Base-by-base conservation (phyloP, 345 rosid genomes). In the Ricinus communis region DNA sequence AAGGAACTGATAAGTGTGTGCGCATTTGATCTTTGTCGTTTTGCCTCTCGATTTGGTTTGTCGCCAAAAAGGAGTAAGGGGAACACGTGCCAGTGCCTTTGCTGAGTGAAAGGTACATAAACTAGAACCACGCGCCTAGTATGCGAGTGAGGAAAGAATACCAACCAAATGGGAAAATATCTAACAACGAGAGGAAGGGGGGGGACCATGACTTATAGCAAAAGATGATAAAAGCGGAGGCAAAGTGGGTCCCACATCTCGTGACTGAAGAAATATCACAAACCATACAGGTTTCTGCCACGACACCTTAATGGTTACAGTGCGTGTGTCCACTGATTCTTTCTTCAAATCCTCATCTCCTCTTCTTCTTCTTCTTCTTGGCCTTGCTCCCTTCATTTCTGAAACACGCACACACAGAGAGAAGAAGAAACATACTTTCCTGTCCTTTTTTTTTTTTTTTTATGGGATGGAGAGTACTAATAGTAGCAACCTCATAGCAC, bases 391-490 rank as follows among this genome's bases (percentile, higher is more conserved):
- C 1, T 12, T 43, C 9, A 38, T 38, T 43, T 43, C 47, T 43
- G 14, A 43, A 43, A 8, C 14, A 43, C 7, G 12, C 7, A 33
- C 2, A 50, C 49, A 43, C 18, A 47, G 55, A 66, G 30, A 43
- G 45, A 66, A 14, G 24, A 28, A 67, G 38, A 33, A n/a, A n/a
- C n/a, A n/a, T n/a, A n/a, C n/a, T n/a, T n/a, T n/a, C n/a, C n/a
- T n/a, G n/a, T n/a, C n/a, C n/a, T n/a, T n/a, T 38, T 38, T 38
- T 38, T 38, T 38, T 38, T 38, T 4, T 38, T 8, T 45, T 25
- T 50, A 77, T 21, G 73, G 72, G 76, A 85, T 82, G 93, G 91
- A 85, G 67, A 65, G 65, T 3, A 71, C 68, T 56, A 79, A 71
- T 81, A 76, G 24, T 54, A 68, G 11, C 58, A 68, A 79, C 74